A percentile compares a stretch with the other conserved stretches of the same genome.
phyloP scores from a whole-genome alignment of 371 early-diverging fungal genomes.

The Syncephalastrum contaminatum region DNA sequence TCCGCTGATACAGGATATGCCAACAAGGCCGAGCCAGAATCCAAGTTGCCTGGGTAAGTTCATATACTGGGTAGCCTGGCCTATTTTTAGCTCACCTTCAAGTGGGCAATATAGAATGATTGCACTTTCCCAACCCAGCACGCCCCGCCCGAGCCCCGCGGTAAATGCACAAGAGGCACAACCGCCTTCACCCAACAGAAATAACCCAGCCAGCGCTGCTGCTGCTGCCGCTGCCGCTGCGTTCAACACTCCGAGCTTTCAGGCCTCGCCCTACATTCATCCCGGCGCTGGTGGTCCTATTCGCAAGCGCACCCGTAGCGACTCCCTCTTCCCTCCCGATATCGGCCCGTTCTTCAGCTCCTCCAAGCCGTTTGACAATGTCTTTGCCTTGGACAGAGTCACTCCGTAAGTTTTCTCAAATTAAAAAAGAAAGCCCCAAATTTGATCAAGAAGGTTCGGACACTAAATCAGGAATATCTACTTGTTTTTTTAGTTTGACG shows the following conservation, averaged over 20 bases:
- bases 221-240: slow-evolving; percentile 7
- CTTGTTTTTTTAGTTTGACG: slow-evolving; percentile 10
- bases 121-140: slow-evolving; percentile 47
- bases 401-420: slow-evolving; percentile 28
- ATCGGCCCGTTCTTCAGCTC: slow-evolving; percentile 53
- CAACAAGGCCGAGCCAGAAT: slow-evolving; percentile 30
- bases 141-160: slow-evolving; percentile 41
- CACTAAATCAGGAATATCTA: background rate
- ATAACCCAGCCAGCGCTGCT: slow-evolving; percentile 7
- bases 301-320: slow-evolving; percentile 34
- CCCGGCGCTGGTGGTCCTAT: slow-evolving; percentile 12
- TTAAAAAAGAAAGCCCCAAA: background rate
- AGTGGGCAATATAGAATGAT: slow-evolving; percentile 26
- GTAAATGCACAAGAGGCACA: slow-evolving; percentile 8
- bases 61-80: background rate
- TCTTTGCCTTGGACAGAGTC: slow-evolving; percentile 49
- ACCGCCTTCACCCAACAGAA: slow-evolving; percentile 21
- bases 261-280: background rate
- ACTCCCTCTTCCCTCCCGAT: slow-evolving; percentile 23
- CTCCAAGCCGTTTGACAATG: slow-evolving; percentile 50
- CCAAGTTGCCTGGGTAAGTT: slow-evolving; percentile 46
- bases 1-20: slow-evolving; percentile 23
- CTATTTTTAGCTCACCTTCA: slow-evolving; percentile 5
- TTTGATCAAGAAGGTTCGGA: background rate
- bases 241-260: slow-evolving; percentile 22